Evolutionary conservation across 192 early-diverging fungal genomes (phyloP), one percentile per base, ranked within the genome.

Genomic region (Jimgerdemannia flammicorona): DNA sequence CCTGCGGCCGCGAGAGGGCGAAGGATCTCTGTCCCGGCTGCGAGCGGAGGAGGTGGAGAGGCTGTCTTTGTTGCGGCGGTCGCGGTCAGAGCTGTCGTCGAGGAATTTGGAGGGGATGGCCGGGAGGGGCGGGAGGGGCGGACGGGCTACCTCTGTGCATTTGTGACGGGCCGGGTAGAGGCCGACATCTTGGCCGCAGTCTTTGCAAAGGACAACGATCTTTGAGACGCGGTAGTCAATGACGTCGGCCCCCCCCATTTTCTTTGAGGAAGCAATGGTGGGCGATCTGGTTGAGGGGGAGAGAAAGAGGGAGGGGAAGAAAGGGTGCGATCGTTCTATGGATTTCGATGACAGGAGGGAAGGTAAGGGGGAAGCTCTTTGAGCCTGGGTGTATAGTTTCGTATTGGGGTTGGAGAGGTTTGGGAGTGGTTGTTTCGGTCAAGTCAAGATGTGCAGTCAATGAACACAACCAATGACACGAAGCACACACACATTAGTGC

Each of bases 181-280:
- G 14, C 89, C 89, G 40, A 90, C 89, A 63, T 90, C 89, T 44
- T 87, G 74, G 4, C 81, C 81, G 82, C 89, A 90, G 71, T 90
- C 89, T 63, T 85, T 87, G 76, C 89, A 90, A 63, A 89, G 81
- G 8, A 90, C 79, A 8, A 82, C 85, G 41, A 90, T 74, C 64
- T 78, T 81, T 4, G 89, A 90, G 14, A 90, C 76, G 44, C 89
- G 75, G 74, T 90, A 90, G 74, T 90, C 89, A 11, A 77, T 73
- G n/a, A 77, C 75, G 4, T 77, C 72, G 44, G 77, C 75, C 43
- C 74, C 75, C 43, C 74, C 78, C 81, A 83, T 83, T 59, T 59
- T 59, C 49, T 59, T 59, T 6, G 49, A 59, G 49, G 49, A 59
- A 59, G 49, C 49, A 59, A 59, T 59, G 49, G 49, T 59, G 49